Evolutionary conservation across 306 rosid genomes (phyloP), one percentile per base, ranked within the genome.

Genomic region (Hylodesmum podocarpum): DNA sequence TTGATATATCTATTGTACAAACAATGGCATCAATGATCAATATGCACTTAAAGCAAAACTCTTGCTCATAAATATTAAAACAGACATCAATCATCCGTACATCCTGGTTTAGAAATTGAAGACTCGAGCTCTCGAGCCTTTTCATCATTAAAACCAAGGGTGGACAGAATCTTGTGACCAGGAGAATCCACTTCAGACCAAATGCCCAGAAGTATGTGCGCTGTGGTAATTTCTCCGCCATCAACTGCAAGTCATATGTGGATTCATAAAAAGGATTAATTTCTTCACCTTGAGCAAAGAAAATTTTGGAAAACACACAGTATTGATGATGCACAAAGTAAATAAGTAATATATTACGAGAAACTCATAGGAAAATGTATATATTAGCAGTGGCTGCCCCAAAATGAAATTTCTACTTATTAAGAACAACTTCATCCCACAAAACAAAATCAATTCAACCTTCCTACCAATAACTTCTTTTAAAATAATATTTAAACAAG

Each of bases 121-220:
- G 90, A 75, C 50, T 86, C 90, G 49, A 93, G 81, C 88, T 86
- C 93, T 67, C 78, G 82, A 41, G 82, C 93, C 81, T 89, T 93
- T 76, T 86, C 90, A 22, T 87, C 83, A 49, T 53, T 73, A 70
- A 93, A 85, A 70, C 96, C 93, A 47, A 86, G 80, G 70, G 75
- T 40, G 11, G 88, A 87, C 86, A 90, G 28, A 75, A 89, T 83
- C 73, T 87, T 88, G 79, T 81, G 81, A 68, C 94, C 91, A 0
- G 87, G 91, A 12, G 91, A 89, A 65, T 82, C 86, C 58, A 34
- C 82, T 63, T 89, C 89, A 16, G 84, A 81, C 94, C 97, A 93
- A 46, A 89, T 76, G 72, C 94, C 94, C 36, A 92, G 88, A 76
- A 90, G 89, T 28, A 89, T 28, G 87, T 83, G 80, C 33, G 81